Evolutionary conservation across 805 yeast species (phyloP).

Genomic region (Diddensiella transvaalensis): DNA sequence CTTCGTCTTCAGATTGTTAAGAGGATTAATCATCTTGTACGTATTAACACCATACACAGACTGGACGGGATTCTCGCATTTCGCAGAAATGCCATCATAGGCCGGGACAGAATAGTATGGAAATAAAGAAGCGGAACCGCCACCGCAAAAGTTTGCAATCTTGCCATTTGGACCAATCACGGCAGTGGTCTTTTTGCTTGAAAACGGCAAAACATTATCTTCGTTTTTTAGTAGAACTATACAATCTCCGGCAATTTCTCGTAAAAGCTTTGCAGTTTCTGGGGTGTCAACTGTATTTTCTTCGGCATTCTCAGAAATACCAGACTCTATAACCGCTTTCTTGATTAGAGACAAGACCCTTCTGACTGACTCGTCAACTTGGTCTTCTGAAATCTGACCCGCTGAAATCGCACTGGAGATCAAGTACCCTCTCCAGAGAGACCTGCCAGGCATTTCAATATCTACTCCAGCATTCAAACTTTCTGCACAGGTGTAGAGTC

Average conservation of each 20-base stretch:
- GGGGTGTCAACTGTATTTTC: constrained; percentile 44
- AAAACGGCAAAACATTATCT: constrained; percentile 44
- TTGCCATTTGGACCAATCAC: constrained; percentile 62
- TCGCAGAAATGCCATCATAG: constrained; percentile 41
- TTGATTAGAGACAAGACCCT: constrained; percentile 47
- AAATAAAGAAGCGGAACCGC: constrained; percentile 56
- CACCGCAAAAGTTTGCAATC: constrained; percentile 50
- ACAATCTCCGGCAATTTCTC: constrained; percentile 48
- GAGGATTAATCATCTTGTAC: constrained; percentile 35
- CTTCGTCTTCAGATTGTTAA: constrained; percentile 25
- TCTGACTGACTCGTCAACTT: constrained; percentile 47
- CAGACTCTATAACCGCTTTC: constrained; percentile 37
- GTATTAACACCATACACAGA: constrained; percentile 39
- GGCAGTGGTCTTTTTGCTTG: constrained; percentile 40
- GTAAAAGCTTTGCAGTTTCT: constrained; percentile 42
- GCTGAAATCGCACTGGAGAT: constrained; percentile 42
- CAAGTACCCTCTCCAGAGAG: constrained; percentile 42
- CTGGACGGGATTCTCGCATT: constrained; percentile 26
- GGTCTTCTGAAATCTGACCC: constrained; percentile 40
- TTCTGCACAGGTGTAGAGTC: constrained; percentile 46
- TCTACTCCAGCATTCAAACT: constrained; percentile 55
- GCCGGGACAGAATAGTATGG: constrained; percentile 50
- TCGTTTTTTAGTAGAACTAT: constrained; percentile 58
- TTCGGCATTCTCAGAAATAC: constrained; percentile 41
- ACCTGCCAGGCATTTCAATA: constrained; percentile 66